Conservation (phyloP, 768 basidiomycete genomes). For the Kwoniella pini region DNA sequence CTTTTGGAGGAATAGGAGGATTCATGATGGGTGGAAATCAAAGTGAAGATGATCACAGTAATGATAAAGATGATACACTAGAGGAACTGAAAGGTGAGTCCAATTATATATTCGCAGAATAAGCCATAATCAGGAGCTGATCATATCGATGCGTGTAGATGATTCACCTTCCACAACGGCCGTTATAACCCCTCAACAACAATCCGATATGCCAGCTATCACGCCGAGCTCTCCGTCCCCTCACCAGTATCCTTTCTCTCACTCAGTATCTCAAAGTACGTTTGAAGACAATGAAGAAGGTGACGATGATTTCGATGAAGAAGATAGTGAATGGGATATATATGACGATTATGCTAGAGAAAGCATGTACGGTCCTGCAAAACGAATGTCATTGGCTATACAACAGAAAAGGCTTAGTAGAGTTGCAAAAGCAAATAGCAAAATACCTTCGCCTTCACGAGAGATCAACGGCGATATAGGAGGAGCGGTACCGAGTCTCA, state of each 20-base stretch:
- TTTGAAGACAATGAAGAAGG: not conserved
- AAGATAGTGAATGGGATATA: slow-evolving; percentile 46
- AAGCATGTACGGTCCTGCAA: slow-evolving; percentile 38
- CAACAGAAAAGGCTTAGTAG: slow-evolving; percentile 17
- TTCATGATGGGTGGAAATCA: slow-evolving; percentile 44
- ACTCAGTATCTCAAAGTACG: not conserved
- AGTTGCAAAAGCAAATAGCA: slow-evolving; percentile 14
- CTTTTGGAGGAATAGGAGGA: slow-evolving; percentile 46
- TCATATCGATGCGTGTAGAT: not conserved
- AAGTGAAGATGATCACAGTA: slow-evolving; percentile 8
- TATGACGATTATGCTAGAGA: slow-evolving; percentile 48
- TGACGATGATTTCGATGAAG: slow-evolving; percentile 9
- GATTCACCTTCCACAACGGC: slow-evolving; percentile 21
- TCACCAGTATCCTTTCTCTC: not conserved
- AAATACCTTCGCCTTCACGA: not conserved
- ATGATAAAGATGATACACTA: slow-evolving; percentile 2
- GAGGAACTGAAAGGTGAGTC: slow-evolving; percentile 27
- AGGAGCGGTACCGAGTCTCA: not conserved
- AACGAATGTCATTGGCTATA: slow-evolving; percentile 18
- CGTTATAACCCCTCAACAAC: slow-evolving; percentile 20
- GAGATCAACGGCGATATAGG: not conserved
- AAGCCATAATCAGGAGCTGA: not conserved
- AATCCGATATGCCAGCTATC: slow-evolving; percentile 6
- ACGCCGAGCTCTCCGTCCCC: not conserved
- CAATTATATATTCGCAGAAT: no score